Base-by-base conservation (phyloP, 1,139 yeast genomes). In the Pichia inconspicua region DNA sequence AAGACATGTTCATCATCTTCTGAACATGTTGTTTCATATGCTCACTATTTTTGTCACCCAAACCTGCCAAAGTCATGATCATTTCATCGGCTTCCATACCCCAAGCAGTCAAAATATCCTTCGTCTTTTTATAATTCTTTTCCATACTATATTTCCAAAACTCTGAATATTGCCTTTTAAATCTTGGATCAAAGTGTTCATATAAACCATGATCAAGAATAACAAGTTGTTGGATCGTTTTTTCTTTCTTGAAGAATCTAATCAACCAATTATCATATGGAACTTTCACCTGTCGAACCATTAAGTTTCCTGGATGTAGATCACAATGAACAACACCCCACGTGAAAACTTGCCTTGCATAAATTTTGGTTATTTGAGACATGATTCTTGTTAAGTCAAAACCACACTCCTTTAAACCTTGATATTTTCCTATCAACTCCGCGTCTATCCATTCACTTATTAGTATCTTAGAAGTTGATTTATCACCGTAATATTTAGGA, bases 281-380 rank as follows among this genome's bases (percentile, higher is more conserved):
- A 15, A 52, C 44, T 28, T 67, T 50, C 17, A 60, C 64, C 30
- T 68, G 59, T 40, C 88, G 66, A 3, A 80, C 77, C 50, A 84
- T 62, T 52, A 85, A 65, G 60, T 85, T 85, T 4, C 95, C 95
- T 1, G 94, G 94, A 60, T 85, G 95, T 7, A 92, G 87, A 61
- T 85, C 95, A 46, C 89, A 79, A 62, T 85, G 94, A 15, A 85
- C 80, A 51, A 78, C 72, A 8, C 94, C 94, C 77, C 86, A 84
- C 40, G 74, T 70, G 62, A 84, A 85, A 31, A 84, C 81, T 67
- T 83, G 90, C 50, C 77, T 75, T 8, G 86, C 80, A 55, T 82
- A 82, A 15, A 81, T 68, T 32, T 69, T 68, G 41, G 81, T 65
- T 54, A 83, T 75, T 49, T 74, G 76, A 19, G 69, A 64, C 77